A percentile compares a stretch with the other conserved stretches of the same genome.
phyloP scores from a whole-genome alignment of 768 basidiomycete species.

The Agaricus sinodeliciosus region DNA sequence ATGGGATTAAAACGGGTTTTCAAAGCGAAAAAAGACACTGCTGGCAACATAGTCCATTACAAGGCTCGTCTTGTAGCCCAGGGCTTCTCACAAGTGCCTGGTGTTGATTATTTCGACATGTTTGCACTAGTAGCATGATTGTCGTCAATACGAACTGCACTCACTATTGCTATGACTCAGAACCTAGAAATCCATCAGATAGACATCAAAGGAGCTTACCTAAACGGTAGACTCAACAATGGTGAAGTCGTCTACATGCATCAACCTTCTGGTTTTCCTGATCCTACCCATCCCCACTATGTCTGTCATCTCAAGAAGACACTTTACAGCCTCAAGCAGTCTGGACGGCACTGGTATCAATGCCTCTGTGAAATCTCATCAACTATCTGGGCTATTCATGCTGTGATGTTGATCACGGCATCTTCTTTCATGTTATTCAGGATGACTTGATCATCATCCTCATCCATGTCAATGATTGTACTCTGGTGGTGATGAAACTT shows the following conservation, averaged over 20 bases:
- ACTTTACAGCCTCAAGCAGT: constrained; percentile 25
- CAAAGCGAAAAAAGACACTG: constrained; percentile 25
- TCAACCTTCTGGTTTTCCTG: constrained; percentile 8
- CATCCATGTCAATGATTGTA: not conserved
- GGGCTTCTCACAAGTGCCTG: constrained; percentile 12
- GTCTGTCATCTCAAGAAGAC: constrained; percentile 20
- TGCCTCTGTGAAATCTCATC: constrained; percentile 1
- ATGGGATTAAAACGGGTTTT: constrained; percentile 28
- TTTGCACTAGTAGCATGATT: constrained; percentile 14
- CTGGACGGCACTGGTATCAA: constrained; percentile 20
- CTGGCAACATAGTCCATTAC: constrained; percentile 19
- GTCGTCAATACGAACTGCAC: constrained; percentile 11
- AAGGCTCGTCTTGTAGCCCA: not conserved
- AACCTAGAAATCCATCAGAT: constrained; percentile 27
- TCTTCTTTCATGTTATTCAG: not conserved
- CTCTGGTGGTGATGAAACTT: not conserved
- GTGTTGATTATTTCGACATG: constrained; percentile 20
- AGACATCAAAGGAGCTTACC: constrained; percentile 31
- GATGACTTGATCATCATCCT: not conserved
- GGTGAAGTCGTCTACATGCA: constrained; percentile 11
- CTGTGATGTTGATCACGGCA: constrained; percentile 19
- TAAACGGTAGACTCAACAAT: constrained; percentile 25
- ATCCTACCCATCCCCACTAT: not conserved
- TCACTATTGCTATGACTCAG: constrained; percentile 22
- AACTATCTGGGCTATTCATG: constrained; percentile 14